Base-by-base conservation (phyloP, 306 rosid genomes). In the Casuarina equisetifolia region DNA sequence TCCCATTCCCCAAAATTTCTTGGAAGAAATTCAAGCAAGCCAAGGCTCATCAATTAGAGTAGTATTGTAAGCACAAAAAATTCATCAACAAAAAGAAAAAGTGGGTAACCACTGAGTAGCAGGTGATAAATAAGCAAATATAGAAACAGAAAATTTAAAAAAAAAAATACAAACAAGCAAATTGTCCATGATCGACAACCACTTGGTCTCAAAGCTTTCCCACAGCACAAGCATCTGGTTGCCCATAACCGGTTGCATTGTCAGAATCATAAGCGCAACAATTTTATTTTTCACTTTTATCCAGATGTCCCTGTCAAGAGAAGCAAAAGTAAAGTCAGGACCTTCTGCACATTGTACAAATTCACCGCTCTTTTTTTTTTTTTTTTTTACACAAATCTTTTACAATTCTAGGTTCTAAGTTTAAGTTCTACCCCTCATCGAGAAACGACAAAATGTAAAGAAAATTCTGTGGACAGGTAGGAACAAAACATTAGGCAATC, bases 221-320 rank as follows among this genome's bases (percentile, higher is more conserved):
- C 97, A 72, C 91, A 86, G 87, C 98, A 94, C 76, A 94, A 75
- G 87, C 97, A 92, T 81, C 88, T 83, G 76, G 88, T 89, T 55
- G 76, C 87, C 73, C 98, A 97, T 44, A 94, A 87, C 92, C 92
- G 2, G 98, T 94, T 74, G 96, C 96, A 36, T 86, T 84, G 84
- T 92, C 93, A 40, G 93, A 85, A 75, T 92, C 92, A 72, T 92
- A 94, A 17, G 25, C 84, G 77, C 98, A 94, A 57, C 84, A 80
- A 42, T 45, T 25, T 25, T 25, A 25, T 25, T 25, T 25, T 80
- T 58, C 71, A 75, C 11, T 54, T 73, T 12, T 40, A 84, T 9
- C 4, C 25, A 86, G 9, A 10, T 25, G 69, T 69, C 89, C 90
- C 97, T 93, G 91, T 78, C 76, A 79, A 17, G 66, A 76, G 48